These are phyloP conservation scores for Urochloa ruziziensis DNA, from an alignment of 176 grass and related monocot genomes.

Conservation along the genomic window DNA sequence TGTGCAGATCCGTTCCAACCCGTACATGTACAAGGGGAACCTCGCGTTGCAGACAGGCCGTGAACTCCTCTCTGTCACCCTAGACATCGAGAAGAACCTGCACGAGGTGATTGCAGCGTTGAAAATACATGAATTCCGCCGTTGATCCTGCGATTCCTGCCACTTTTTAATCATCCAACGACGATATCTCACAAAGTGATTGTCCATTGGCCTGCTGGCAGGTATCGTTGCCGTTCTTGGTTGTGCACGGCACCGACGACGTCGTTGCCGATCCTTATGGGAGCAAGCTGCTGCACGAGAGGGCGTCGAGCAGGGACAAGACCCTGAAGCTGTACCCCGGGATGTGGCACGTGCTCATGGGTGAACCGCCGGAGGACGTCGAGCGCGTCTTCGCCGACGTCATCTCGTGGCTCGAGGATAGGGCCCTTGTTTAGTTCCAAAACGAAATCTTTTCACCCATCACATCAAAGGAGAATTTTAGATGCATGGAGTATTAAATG, in stretches of 20 bases:
- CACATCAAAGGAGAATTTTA: too few relatives aligned
- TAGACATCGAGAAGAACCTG: constrained; percentile 63
- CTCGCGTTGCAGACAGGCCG: constrained; percentile 45
- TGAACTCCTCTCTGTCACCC: constrained; percentile 53
- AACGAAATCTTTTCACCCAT: too few relatives aligned
- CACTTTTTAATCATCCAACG: not conserved
- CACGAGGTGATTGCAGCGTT: constrained; percentile 34
- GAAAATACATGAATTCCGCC: not conserved
- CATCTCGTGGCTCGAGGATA: constrained; percentile 51
- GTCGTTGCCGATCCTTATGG: constrained; percentile 41
- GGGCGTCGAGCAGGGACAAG: constrained; percentile 64
- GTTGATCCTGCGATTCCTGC: not conserved
- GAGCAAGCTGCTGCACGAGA: constrained; percentile 60
- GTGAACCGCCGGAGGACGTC: constrained; percentile 43
- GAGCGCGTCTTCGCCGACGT: constrained; percentile 59
- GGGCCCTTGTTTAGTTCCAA: too few relatives aligned
- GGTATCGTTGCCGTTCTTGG: constrained; percentile 65
- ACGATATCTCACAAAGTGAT: not conserved
- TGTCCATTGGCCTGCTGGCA: not conserved
- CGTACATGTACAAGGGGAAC: constrained; percentile 60
- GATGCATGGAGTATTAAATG: too few relatives aligned
- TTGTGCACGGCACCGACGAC: constrained; percentile 69
- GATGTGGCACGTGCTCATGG: constrained; percentile 71
- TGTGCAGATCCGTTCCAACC: constrained; percentile 51
- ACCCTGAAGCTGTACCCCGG: constrained; percentile 70